Base-by-base conservation (phyloP, 1,284 basidiomycete species). In the Ustilago esculenta region DNA sequence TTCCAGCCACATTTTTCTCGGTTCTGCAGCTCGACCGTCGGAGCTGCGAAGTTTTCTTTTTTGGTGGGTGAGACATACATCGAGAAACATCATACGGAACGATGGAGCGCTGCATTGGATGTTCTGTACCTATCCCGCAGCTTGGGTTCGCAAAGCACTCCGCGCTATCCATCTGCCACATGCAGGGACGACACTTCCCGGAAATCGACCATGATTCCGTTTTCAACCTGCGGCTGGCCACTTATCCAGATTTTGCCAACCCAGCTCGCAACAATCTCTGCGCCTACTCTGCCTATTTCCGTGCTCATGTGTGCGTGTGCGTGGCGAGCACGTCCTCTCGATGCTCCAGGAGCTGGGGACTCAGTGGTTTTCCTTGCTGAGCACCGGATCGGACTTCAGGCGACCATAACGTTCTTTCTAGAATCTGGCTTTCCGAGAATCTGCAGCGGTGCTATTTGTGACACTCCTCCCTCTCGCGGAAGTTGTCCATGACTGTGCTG, bases 41-140 rank as follows among this genome's bases (percentile, higher is more conserved):
- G 58, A 54, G 58, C 50, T 61, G 58, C 58, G 46, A 23, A 36
- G 56, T 21, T 8, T 27, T 32, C n/a, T 23, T 39, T n/a, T 39
- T 44, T 20, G 15, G n/a, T n/a, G n/a, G n/a, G n/a, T n/a, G n/a
- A n/a, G n/a, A 5, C 42, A 7, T 29, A 20, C 11, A 25, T 21
- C 27, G 9, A 44, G 12, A 44, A 27, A 44, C 42, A 44, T 44
- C 29, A 44, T 32, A 29, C 27, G 7, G 27, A 6, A 29, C 27
- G n/a, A n/a, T n/a, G n/a, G n/a, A n/a, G n/a, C n/a, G n/a, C n/a
- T n/a, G n/a, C n/a, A n/a, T n/a, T n/a, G n/a, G n/a, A n/a, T n/a
- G n/a, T n/a, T n/a, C n/a, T n/a, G n/a, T n/a, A n/a, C n/a, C n/a
- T n/a, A n/a, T n/a, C n/a, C n/a, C n/a, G n/a, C n/a, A n/a, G n/a